A percentile compares a stretch with the other conserved stretches of the same genome.
Conservation (phyloP, 2,329 filamentous ascomycete genomes). For the Didymella pomorum region DNA sequence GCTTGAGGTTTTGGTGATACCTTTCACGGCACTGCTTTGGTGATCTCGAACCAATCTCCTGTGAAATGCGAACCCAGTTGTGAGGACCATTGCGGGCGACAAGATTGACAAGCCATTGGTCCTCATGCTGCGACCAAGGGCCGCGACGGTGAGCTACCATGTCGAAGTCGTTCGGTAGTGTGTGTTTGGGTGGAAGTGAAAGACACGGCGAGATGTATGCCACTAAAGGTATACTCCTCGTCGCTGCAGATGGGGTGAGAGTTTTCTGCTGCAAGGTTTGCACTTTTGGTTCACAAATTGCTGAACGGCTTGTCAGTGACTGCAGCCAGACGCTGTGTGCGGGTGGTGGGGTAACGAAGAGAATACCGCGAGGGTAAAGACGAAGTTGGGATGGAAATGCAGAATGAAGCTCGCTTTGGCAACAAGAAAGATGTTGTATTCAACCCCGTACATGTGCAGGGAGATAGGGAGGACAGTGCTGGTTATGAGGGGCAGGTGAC, state of each 20-base stretch:
- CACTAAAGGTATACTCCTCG: conserved; percentile 8
- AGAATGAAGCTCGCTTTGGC: not conserved
- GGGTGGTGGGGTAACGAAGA: not conserved
- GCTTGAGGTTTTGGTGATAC: conserved; percentile 90
- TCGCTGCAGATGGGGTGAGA: not conserved
- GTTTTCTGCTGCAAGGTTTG: not conserved
- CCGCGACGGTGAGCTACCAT: conserved; percentile 72
- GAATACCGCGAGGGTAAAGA: not conserved
- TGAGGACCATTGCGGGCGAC: conserved; percentile 75
- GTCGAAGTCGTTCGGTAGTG: conserved; percentile 29
- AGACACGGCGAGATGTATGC: conserved; percentile 12
- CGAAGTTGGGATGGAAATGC: not conserved
- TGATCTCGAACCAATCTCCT: conserved; percentile 76
- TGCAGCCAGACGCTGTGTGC: conserved; percentile 2
- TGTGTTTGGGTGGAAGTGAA: not conserved
- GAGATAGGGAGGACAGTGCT: not conserved
- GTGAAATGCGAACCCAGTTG: conserved; percentile 90
- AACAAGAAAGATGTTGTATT: not conserved
- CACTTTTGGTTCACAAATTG: not conserved
- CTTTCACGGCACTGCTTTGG: conserved; percentile 96
- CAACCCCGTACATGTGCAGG: not conserved
- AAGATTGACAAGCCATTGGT: conserved; percentile 72
- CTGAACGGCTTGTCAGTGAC: conserved; percentile 11
- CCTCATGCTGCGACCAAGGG: conserved; percentile 83
- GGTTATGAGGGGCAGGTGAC: not conserved